Evolutionary conservation across 2,329 filamentous ascomycete species (phyloP).

Genomic region (Anisogramma anomala): DNA sequence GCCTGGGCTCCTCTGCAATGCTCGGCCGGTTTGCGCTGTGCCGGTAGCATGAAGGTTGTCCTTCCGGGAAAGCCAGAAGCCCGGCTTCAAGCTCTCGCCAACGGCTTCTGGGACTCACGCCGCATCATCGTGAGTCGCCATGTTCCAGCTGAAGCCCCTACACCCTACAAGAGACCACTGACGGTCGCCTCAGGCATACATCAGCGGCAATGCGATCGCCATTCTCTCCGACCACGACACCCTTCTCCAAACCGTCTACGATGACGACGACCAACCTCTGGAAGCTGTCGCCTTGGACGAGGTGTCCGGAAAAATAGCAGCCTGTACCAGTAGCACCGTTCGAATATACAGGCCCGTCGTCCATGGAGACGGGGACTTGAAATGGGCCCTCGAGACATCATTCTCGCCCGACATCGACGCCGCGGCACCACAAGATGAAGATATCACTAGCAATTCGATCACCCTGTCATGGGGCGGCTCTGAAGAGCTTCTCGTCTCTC

Average conservation of each 20-base stretch:
- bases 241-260: constrained; percentile 82
- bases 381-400: constrained; percentile 55
- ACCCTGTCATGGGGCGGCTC: constrained; percentile 75
- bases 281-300: constrained; percentile 75
- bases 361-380: constrained; percentile 57
- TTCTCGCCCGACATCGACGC: constrained; percentile 32
- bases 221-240: constrained; percentile 64
- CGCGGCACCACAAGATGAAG: constrained; percentile 17
- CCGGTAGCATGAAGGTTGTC: constrained; percentile 33
- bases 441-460: constrained; percentile 28
- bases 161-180: background rate
- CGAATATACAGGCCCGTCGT: constrained; percentile 71
- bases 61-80: constrained; percentile 38
- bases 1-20: constrained; percentile 6
- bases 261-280: constrained; percentile 57
- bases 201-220: constrained; percentile 78
- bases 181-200: constrained; percentile 54
- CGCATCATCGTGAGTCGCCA: constrained; percentile 25
- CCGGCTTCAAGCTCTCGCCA: constrained; percentile 35
- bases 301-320: constrained; percentile 71
- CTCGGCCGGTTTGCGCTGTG: constrained; percentile 4
- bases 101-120: constrained; percentile 32
- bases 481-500: constrained; percentile 74
- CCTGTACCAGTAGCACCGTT: constrained; percentile 53
- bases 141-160: background rate